Base-by-base conservation (phyloP, 371 early-diverging fungal species). In the Mucor mucedo region DNA sequence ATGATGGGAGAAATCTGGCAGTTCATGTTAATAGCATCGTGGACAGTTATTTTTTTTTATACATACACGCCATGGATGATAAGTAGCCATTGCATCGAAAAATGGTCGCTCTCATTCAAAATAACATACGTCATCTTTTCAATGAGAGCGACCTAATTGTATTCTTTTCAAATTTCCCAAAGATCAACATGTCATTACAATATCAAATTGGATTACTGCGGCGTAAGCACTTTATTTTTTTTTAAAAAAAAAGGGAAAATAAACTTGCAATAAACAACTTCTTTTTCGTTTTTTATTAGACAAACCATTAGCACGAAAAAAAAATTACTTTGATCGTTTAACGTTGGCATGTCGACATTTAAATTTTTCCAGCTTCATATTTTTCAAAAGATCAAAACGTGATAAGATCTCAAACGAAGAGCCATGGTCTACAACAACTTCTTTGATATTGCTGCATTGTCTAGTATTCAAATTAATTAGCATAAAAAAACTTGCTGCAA, bases 331-430 rank as follows among this genome's bases (percentile, higher is more conserved):
- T 45, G 45, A 45, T 45, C 45, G 45, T 45, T 45, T 16, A 45
- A 45, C 16, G 45, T 56, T 56, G 40, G 56, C 57, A 63, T 56
- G 56, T 55, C 57, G 57, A 63, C 63, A 56, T 56, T 63, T 63
- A 63, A 63, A 63, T 55, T 63, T 56, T 63, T 63, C 63, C 57
- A 63, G 40, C 50, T 45, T 21, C 14, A 16, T 45, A 45, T 45
- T 45, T 45, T 45, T 45, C 45, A 45, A 45, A 45, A 45, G 45
- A 45, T 56, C 60, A 66, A 58, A 65, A 55, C 65, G 61, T 62
- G 63, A 63, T 52, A 69, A 63, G 52, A 63, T 63, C 64, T 69
- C 69, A 60, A 69, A 63, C 61, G 60, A 60, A 55, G 61, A 69
- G 57, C 58, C 60, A 69, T 63, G 63, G 53, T 69, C 69, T 55